Percentiles rank a stretch among this genome's conserved stretches.
phyloP scores from a whole-genome alignment of 2,329 filamentous ascomycete genomes.

The Blumeriella jaapii region DNA sequence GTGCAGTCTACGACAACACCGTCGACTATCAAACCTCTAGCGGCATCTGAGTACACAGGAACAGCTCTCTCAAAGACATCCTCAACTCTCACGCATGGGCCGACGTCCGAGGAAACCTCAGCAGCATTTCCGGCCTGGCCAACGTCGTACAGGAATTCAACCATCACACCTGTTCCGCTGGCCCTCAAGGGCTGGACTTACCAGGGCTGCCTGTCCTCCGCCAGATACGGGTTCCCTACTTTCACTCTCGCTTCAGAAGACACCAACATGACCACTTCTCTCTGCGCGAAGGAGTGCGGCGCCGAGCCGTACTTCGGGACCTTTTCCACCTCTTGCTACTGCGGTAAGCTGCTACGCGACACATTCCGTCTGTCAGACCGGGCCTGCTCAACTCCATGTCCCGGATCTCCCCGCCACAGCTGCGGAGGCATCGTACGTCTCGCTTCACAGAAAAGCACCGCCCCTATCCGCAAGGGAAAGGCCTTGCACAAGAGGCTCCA shows the following conservation, averaged over 20 bases:
- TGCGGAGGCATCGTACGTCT: not conserved
- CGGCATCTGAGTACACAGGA: too few relatives aligned
- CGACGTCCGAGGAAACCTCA: not conserved
- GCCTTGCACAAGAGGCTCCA: not conserved
- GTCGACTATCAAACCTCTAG: not conserved
- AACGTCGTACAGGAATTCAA: not conserved
- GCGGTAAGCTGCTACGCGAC: not conserved
- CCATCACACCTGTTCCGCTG: not conserved
- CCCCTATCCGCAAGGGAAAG: not conserved
- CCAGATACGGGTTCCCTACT: not conserved
- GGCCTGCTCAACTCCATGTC: not conserved
- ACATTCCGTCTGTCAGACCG: not conserved
- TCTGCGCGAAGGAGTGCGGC: not conserved
- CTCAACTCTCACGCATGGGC: not conserved
- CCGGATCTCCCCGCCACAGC: not conserved
- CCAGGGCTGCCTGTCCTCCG: conserved; percentile 1
- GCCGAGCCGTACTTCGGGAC: not conserved
- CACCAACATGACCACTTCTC: not conserved
- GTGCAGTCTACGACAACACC: not conserved
- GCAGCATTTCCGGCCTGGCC: not conserved
- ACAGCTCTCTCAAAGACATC: too few relatives aligned
- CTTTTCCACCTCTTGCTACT: not conserved
- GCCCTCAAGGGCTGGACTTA: not conserved
- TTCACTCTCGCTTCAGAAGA: conserved; percentile 1
- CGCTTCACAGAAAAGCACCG: not conserved